phyloP scores from a whole-genome alignment of 177 flowering plant species.

The Telopea speciosissima region DNA sequence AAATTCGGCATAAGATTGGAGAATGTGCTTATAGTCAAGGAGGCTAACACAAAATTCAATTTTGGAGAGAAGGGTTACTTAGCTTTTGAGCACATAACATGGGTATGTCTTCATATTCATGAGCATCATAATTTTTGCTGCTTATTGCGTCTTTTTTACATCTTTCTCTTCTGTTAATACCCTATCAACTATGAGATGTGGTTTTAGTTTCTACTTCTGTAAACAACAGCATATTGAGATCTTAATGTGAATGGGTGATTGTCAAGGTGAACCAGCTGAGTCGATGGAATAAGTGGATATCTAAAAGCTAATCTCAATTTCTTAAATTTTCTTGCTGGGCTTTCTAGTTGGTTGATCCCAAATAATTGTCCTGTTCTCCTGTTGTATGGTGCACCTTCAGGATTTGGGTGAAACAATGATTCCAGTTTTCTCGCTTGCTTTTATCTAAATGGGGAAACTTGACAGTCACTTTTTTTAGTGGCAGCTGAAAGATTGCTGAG shows the following conservation, averaged over 20 bases:
- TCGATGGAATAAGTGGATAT: background rate
- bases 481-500: background rate
- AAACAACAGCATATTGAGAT: background rate
- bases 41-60: conserved; percentile 82
- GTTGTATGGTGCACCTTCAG: background rate
- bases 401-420: background rate
- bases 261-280: background rate
- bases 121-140: too few relatives aligned
- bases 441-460: background rate
- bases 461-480: background rate
- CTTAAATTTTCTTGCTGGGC: background rate
- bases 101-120: conserved; percentile 48
- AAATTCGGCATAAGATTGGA: conserved; percentile 94
- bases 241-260: background rate
- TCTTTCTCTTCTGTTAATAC: background rate
- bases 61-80: conserved; percentile 95
- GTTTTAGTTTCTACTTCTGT: background rate
- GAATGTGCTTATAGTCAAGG: conserved; percentile 85
- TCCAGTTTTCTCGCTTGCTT: background rate
- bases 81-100: conserved; percentile 91
- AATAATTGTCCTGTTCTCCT: background rate
- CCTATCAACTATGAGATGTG: too few relatives aligned
- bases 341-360: background rate
- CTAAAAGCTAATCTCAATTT: background rate
- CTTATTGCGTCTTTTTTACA: background rate